Percentiles rank a stretch among this genome's conserved stretches.
phyloP scores from a whole-genome alignment of 441 rosid species.

The Isatis lusitanica region DNA sequence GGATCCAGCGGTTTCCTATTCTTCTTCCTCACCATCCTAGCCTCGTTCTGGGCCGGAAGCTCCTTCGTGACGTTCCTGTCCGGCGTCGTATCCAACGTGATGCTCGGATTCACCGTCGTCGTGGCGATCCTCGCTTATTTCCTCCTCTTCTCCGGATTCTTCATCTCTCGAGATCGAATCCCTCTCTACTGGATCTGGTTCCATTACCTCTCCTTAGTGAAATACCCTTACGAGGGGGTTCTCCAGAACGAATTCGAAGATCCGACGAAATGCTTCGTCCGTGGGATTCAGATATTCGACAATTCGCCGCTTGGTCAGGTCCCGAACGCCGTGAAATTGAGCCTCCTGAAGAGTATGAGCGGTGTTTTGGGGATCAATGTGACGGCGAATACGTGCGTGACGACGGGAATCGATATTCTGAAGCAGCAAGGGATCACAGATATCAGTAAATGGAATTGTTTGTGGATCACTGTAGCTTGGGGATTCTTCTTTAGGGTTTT shows the following conservation, averaged over 20 bases:
- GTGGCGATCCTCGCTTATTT: constrained; percentile 80
- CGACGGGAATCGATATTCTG: constrained; percentile 61
- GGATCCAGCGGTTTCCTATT: constrained; percentile 65
- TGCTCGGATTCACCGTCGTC: constrained; percentile 78
- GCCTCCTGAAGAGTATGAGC: constrained; percentile 57
- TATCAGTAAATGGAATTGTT: constrained; percentile 69
- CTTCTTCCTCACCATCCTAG: constrained; percentile 60
- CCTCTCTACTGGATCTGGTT: constrained; percentile 88
- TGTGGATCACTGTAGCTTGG: constrained; percentile 83
- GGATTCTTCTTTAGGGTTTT: constrained; percentile 77
- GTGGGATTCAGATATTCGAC: constrained; percentile 70
- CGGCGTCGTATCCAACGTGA: constrained; percentile 72
- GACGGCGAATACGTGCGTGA: constrained; percentile 64
- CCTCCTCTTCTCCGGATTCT: constrained; percentile 85
- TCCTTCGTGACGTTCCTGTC: constrained; percentile 85
- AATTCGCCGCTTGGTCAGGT: constrained; percentile 55
- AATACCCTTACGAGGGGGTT: constrained; percentile 79
- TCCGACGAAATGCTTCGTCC: constrained; percentile 60
- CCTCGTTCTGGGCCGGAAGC: constrained; percentile 80
- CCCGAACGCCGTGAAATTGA: constrained; percentile 48
- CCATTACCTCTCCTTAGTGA: constrained; percentile 77
- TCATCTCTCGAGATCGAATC: constrained; percentile 70
- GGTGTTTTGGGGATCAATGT: constrained; percentile 50
- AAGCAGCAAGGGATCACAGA: constrained; percentile 68
- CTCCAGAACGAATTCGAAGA: constrained; percentile 68